phyloP scores from a whole-genome alignment of 306 rosid species.

The Sicyos baderoa region DNA sequence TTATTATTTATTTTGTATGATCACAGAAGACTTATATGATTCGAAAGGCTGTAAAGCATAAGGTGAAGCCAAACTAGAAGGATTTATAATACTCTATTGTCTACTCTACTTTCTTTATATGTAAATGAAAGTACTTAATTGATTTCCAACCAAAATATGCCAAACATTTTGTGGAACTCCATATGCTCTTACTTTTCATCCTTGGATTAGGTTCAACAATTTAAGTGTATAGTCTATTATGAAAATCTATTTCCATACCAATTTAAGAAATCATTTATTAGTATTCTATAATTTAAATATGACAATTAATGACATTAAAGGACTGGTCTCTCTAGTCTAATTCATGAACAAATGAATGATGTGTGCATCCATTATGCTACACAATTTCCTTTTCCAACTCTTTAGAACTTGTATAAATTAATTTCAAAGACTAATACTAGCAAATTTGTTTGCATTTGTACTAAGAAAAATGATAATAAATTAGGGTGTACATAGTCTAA shows the following conservation, averaged over 20 bases:
- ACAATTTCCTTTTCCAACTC: neutral
- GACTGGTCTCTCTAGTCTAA: neutral
- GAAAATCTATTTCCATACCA: neutral
- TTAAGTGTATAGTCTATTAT: too few relatives aligned
- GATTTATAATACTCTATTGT: neutral
- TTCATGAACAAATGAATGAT: neutral
- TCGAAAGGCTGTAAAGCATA: too few relatives aligned
- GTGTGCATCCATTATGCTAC: neutral
- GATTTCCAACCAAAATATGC: constrained; percentile 2
- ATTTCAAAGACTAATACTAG: neutral
- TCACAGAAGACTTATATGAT: too few relatives aligned
- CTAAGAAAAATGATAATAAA: neutral
- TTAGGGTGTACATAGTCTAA: too few relatives aligned
- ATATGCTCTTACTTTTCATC: neutral
- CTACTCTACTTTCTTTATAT: neutral
- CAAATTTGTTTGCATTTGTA: neutral
- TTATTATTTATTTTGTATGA: too few relatives aligned
- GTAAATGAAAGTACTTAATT: neutral
- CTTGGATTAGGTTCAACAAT: too few relatives aligned
- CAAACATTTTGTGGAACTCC: neutral
- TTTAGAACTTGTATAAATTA: neutral
- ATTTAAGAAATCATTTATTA: neutral
- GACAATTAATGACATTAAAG: neutral
- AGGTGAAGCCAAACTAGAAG: too few relatives aligned
- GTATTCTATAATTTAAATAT: neutral